Evolutionary conservation across 495 filamentous ascomycete species (phyloP), one percentile per base, ranked within the genome.

Genomic region (Aspergillus wentii): DNA sequence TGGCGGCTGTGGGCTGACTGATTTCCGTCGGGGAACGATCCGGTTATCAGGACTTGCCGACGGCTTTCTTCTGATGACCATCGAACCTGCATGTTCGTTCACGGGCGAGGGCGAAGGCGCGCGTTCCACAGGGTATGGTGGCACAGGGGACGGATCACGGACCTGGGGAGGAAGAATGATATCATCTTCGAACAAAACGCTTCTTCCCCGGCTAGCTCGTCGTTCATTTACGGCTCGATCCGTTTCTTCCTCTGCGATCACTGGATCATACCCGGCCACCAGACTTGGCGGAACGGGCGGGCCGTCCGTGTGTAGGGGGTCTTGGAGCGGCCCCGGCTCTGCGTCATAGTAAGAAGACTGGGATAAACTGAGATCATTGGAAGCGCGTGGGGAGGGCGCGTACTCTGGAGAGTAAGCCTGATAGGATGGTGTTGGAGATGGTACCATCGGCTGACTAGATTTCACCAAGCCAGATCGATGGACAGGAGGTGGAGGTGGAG

Each of bases 1-100:
- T n/a, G 77, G 65, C 3, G 86, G 87, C 8, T 75, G 73, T 1
- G 86, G 85, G 51, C 84, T 89, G 30, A 90, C 71, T 1, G 87
- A 90, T 52, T 92, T 91, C 16, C 85, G 74, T 22, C 69, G 71
- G 20, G 80, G 79, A 5, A 62, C 45, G 9, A 69, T 77, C 17
- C 79, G 74, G 16, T 71, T 71, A 37, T 78, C 78, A 18, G 83
- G 80, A 33, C 81, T 86, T 22, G 81, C 64, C 4, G 71, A 71
- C 17, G 74, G 40, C 9, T 48, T 44, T 22, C 50, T 44, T 17
- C 43, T 29, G 10, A 5, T 29, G 10, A 29, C 4, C 26, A n/a
- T 4, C 5, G 22, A 5, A 25, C 22, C 22, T 50, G 7, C 44
- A 49, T 26, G 49, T 17, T 67, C 55, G 4, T 57, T 53, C 14